Conservation (phyloP, 1,139 yeast species). For the Geotrichum reessii region DNA sequence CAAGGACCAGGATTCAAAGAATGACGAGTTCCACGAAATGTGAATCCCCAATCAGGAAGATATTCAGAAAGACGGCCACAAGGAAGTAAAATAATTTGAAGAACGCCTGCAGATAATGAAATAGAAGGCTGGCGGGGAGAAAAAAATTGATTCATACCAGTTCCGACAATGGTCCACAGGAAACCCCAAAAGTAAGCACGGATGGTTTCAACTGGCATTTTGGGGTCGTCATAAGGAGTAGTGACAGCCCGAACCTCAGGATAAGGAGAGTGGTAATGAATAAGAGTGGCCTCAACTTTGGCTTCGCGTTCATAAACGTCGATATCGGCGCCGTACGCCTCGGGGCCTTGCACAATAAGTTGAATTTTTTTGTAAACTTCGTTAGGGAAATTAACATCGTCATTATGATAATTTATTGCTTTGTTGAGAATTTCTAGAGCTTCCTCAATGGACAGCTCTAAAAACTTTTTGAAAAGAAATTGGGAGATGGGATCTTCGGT, state of each 20-base stretch:
- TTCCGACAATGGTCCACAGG: constrained; percentile 51
- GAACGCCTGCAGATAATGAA: constrained; percentile 42
- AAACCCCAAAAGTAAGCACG: constrained; percentile 51
- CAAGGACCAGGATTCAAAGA: constrained; percentile 57
- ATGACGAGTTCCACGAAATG: constrained; percentile 36
- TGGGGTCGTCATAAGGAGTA: constrained; percentile 44
- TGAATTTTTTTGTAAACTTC: constrained; percentile 35
- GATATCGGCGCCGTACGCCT: constrained; percentile 14
- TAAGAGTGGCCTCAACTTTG: constrained; percentile 42
- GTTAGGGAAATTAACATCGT: constrained; percentile 48
- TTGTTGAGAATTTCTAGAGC: constrained; percentile 42
- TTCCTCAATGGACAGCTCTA: constrained; percentile 37
- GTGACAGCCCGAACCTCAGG: constrained; percentile 48
- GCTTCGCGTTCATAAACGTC: constrained; percentile 29
- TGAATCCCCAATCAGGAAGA: constrained; percentile 48
- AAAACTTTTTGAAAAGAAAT: constrained; percentile 42
- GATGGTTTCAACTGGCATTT: constrained; percentile 43
- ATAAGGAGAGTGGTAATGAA: constrained; percentile 44
- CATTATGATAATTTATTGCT: constrained; percentile 40
- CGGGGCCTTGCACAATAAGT: constrained; percentile 26
- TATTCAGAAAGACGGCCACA: constrained; percentile 40
- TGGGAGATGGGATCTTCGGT: constrained; percentile 19
- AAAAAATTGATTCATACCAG: constrained; percentile 55
- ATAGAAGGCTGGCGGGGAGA: constrained; percentile 50
- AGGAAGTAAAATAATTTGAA: constrained; percentile 52